These are phyloP conservation scores for Fonsecaea nubica DNA, from an alignment of 2,329 filamentous ascomycete species.

Conservation along the genomic window DNA sequence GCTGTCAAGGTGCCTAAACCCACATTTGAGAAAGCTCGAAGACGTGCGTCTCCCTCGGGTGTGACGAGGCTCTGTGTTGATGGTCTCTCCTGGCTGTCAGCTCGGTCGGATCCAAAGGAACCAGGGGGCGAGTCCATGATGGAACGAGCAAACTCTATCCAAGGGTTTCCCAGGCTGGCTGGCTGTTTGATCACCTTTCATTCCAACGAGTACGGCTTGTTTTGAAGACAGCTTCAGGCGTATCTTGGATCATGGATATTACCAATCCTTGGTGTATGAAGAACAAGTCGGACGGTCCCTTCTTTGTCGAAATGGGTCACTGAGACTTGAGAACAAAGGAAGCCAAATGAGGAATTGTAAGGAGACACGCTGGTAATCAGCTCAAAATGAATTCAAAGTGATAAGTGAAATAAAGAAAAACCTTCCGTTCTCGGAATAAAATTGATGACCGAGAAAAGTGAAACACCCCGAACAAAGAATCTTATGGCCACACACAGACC, in stretches of 20 bases:
- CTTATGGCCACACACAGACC: not conserved
- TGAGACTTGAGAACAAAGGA: conserved; percentile 3
- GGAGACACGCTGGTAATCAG: not conserved
- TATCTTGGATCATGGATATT: not conserved
- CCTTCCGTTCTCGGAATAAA: conserved; percentile 5
- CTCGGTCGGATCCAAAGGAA: not conserved
- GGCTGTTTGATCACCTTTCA: not conserved
- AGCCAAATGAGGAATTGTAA: not conserved
- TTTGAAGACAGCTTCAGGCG: not conserved
- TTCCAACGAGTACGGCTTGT: not conserved
- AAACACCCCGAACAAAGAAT: not conserved
- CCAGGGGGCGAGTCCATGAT: not conserved
- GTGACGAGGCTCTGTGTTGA: not conserved
- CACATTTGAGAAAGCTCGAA: not conserved
- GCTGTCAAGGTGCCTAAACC: conserved; percentile 14
- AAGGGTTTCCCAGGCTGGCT: not conserved
- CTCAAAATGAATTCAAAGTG: conserved; percentile 6
- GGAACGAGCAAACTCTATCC: not conserved
- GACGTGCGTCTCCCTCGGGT: not conserved
- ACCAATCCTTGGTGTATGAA: not conserved
- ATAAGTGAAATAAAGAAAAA: conserved; percentile 14
- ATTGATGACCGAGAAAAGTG: not conserved
- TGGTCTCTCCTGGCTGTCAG: not conserved
- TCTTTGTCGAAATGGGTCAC: conserved; percentile 4
- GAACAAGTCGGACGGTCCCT: not conserved